phyloP scores from a whole-genome alignment of 495 filamentous ascomycete species.

The Aspergillus homomorphus region DNA sequence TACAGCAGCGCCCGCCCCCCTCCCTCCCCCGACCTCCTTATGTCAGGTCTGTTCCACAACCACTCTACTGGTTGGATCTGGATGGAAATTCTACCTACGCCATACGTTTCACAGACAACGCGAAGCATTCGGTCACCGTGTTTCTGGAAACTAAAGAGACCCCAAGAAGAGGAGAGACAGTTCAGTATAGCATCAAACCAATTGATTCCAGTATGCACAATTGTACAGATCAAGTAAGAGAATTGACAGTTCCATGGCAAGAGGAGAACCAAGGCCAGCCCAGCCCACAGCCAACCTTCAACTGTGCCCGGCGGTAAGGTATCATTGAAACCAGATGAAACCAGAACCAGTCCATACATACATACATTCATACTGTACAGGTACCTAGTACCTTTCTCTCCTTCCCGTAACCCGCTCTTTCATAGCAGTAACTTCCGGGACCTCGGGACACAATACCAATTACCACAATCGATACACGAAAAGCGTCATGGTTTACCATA shows the following conservation, averaged over 20 bases:
- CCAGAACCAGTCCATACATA: constrained; percentile 16
- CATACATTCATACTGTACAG: not conserved
- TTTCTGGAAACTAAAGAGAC: not conserved
- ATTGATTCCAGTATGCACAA: not conserved
- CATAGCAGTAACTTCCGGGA: not conserved
- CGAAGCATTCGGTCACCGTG: not conserved
- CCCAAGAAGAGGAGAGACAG: not conserved
- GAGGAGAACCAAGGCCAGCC: not conserved
- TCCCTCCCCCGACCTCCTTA: not conserved
- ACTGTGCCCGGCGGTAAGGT: constrained; percentile 9
- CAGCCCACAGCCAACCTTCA: constrained; percentile 6
- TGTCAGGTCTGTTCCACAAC: constrained; percentile 1
- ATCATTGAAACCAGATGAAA: constrained; percentile 24
- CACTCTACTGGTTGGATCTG: not conserved
- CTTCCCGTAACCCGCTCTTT: not conserved
- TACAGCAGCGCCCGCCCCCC: not conserved
- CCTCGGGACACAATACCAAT: constrained; percentile 12
- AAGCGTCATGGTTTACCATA: constrained; percentile 22
- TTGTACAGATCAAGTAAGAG: not conserved
- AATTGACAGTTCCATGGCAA: not conserved
- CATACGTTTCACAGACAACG: not conserved
- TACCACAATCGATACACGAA: constrained; percentile 14
- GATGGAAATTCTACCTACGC: not conserved
- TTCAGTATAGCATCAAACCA: not conserved
- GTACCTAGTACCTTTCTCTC: not conserved